phyloP scores from a whole-genome alignment of 768 basidiomycete genomes.

The Jaapia argillacea region DNA sequence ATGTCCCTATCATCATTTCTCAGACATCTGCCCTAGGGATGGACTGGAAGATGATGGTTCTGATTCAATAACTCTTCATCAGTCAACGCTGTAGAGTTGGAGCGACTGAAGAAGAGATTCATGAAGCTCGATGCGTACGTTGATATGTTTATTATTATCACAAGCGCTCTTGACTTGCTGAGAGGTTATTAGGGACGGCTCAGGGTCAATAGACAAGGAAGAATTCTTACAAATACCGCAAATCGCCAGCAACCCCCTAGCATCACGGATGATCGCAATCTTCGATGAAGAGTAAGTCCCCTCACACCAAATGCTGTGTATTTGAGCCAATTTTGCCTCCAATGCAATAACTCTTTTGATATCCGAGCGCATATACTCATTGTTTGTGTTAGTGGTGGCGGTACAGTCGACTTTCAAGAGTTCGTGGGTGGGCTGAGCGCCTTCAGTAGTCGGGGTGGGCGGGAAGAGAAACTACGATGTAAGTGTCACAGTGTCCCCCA shows the following conservation, averaged over 20 bases:
- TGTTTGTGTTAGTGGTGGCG: slow-evolving; percentile 64
- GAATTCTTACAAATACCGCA: slow-evolving; percentile 99
- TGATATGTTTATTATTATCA: too few relatives aligned
- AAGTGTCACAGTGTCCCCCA: slow-evolving; percentile 22
- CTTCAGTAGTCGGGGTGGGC: slow-evolving; percentile 91
- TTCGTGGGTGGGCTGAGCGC: slow-evolving; percentile 97
- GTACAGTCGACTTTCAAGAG: slow-evolving; percentile 98
- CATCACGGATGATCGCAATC: slow-evolving; percentile 97
- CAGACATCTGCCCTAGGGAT: not conserved
- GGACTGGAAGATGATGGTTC: not conserved
- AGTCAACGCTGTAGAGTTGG: slow-evolving; percentile 94
- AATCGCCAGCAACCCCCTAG: slow-evolving; percentile 95
- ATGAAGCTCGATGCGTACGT: slow-evolving; percentile 95
- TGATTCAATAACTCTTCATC: slow-evolving; percentile 3
- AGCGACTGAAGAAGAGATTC: slow-evolving; percentile 95
- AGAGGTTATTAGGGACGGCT: slow-evolving; percentile 74
- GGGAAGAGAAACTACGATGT: slow-evolving; percentile 97
- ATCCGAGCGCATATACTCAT: not conserved
- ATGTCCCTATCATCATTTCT: slow-evolving; percentile 22
- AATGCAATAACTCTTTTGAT: slow-evolving; percentile 2
- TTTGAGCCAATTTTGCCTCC: not conserved
- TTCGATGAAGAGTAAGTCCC: slow-evolving; percentile 93
- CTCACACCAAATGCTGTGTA: not conserved
- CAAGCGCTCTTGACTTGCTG: too few relatives aligned
- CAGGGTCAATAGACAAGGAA: slow-evolving; percentile 95